These are phyloP conservation scores for Entamoeba histolytica DNA, from an alignment of 208 protist species.

Conservation along the genomic window DNA sequence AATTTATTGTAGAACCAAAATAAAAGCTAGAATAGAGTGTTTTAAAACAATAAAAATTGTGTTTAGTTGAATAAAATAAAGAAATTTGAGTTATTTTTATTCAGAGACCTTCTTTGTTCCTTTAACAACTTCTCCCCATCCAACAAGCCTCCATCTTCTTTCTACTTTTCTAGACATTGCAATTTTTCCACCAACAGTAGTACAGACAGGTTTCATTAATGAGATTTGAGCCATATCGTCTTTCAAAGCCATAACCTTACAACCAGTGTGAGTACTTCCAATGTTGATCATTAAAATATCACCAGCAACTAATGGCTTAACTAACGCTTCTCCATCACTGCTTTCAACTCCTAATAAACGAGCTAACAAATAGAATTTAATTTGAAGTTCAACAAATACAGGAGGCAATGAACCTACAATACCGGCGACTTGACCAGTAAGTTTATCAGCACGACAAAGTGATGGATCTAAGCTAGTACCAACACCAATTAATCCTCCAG, in stretches of 20 bases:
- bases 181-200: constrained; percentile 4
- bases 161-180: neutral
- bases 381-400: constrained; percentile 82
- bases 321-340: constrained; percentile 25
- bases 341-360: neutral
- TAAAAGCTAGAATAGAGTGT: too few species aligned
- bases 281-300: constrained; percentile 97
- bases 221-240: neutral
- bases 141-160: constrained; percentile 7
- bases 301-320: constrained; percentile 69
- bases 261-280: constrained; percentile 84
- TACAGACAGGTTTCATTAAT: constrained; percentile 6
- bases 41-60: too few species aligned
- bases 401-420: constrained; percentile 58
- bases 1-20: too few species aligned
- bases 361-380: constrained; percentile 79
- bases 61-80: too few species aligned
- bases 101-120: neutral
- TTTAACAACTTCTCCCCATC: neutral
- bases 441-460: constrained; percentile 80
- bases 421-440: constrained; percentile 74
- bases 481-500: constrained; percentile 88
- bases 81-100: too few species aligned
- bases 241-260: constrained; percentile 12
- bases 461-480: constrained; percentile 96